These are phyloP conservation scores for Phytopythium delawarense DNA, from an alignment of 352 stramenopile species.

Conservation along the genomic window DNA sequence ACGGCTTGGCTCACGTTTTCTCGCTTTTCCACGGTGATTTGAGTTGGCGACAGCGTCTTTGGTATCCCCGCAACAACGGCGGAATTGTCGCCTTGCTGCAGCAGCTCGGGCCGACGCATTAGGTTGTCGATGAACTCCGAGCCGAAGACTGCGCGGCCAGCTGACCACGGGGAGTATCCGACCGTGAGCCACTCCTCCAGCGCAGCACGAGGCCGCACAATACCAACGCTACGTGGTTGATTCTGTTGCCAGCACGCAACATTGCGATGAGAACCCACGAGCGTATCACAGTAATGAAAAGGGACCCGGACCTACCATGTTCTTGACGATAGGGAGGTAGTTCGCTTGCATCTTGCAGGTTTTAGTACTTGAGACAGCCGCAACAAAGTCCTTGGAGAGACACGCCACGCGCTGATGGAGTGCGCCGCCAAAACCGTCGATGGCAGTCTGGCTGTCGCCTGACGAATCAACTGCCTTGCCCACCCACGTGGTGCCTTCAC, in stretches of 20 bases:
- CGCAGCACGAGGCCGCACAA: conserved; percentile 79
- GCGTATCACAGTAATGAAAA: not conserved
- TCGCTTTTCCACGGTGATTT: conserved; percentile 36
- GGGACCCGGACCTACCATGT: conserved; percentile 31
- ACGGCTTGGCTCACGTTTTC: conserved; percentile 77
- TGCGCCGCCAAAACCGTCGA: conserved; percentile 48
- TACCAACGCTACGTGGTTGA: conserved; percentile 76
- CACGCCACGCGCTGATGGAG: conserved; percentile 63
- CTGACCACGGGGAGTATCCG: conserved; percentile 92
- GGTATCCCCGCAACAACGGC: not conserved
- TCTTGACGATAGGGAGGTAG: conserved; percentile 69
- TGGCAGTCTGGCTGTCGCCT: conserved; percentile 55
- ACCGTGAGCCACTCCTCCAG: conserved; percentile 88
- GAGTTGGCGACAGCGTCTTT: conserved; percentile 4
- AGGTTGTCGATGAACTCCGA: conserved; percentile 65
- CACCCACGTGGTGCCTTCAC: conserved; percentile 54
- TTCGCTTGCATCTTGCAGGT: conserved; percentile 78
- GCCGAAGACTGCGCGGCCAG: conserved; percentile 53
- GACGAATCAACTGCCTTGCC: conserved; percentile 49
- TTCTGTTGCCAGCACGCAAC: conserved; percentile 37
- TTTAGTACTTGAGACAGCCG: conserved; percentile 60
- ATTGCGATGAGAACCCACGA: conserved; percentile 3
- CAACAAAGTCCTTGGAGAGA: conserved; percentile 66
- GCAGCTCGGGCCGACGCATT: conserved; percentile 49
- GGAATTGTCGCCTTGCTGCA: conserved; percentile 21